phyloP scores from a whole-genome alignment of 2,329 filamentous ascomycete genomes.

The Aureobasidium pullulans region DNA sequence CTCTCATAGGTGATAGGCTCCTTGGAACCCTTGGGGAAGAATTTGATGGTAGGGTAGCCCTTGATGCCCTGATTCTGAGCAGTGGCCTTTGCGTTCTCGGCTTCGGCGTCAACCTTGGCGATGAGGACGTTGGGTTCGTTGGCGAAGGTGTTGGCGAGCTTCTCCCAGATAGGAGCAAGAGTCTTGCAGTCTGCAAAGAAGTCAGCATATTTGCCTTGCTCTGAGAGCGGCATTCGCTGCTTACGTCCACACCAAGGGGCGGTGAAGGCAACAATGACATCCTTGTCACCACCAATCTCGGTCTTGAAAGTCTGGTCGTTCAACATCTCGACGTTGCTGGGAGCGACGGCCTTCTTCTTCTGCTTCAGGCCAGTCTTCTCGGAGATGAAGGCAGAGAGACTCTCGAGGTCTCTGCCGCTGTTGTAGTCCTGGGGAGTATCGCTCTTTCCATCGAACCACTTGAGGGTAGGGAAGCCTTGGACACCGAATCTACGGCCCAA shows the following conservation, averaged over 20 bases:
- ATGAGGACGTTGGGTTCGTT: slow-evolving; percentile 73
- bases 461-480: slow-evolving; percentile 92
- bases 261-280: slow-evolving; percentile 92
- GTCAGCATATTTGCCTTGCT: slow-evolving; percentile 15
- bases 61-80: slow-evolving; percentile 69
- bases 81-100: slow-evolving; percentile 71
- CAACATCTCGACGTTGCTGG: slow-evolving; percentile 71
- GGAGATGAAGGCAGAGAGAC: slow-evolving; percentile 68
- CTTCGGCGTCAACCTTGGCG: slow-evolving; percentile 93
- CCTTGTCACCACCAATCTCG: slow-evolving; percentile 73
- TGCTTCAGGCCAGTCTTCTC: slow-evolving; percentile 82
- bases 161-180: slow-evolving; percentile 86
- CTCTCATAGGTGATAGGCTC: slow-evolving; percentile 65
- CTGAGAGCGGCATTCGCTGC: slow-evolving; percentile 27
- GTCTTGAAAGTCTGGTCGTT: slow-evolving; percentile 72
- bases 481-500: slow-evolving; percentile 82
- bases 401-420: slow-evolving; percentile 80
- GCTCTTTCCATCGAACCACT: slow-evolving; percentile 96
- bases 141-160: slow-evolving; percentile 71
- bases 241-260: slow-evolving; percentile 97
- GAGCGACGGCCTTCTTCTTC: slow-evolving; percentile 64
- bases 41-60: slow-evolving; percentile 96
- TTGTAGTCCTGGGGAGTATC: slow-evolving; percentile 78
- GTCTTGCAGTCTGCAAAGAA: slow-evolving; percentile 77
- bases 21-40: slow-evolving; percentile 79